A percentile compares a stretch with the other conserved stretches of the same genome.
phyloP scores from a whole-genome alignment of 805 yeast genomes.

The Tetrapisispora namnaoensis region DNA sequence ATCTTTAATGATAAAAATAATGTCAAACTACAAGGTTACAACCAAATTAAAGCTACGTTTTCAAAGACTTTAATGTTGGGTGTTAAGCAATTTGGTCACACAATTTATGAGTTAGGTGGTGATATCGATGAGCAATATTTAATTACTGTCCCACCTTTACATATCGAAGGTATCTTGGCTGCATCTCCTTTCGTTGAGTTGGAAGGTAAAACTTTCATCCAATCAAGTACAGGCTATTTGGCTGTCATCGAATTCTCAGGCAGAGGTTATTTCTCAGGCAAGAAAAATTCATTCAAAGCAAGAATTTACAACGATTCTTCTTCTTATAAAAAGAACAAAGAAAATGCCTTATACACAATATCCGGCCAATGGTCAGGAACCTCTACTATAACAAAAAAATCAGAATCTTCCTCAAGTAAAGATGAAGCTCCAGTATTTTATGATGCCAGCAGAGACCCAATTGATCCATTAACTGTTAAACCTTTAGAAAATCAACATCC shows the following conservation, averaged over 20 bases:
- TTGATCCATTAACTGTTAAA: conserved; percentile 61
- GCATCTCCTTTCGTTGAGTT: conserved; percentile 91
- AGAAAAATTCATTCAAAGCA: conserved; percentile 88
- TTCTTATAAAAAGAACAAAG: conserved; percentile 37
- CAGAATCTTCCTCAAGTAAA: conserved; percentile 3
- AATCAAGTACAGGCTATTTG: conserved; percentile 72
- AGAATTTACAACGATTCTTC: conserved; percentile 51
- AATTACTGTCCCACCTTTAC: conserved; percentile 82
- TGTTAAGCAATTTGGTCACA: conserved; percentile 89
- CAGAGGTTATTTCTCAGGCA: conserved; percentile 88
- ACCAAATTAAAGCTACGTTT: conserved; percentile 76
- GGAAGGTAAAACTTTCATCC: conserved; percentile 79
- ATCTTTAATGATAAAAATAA: conserved; percentile 61
- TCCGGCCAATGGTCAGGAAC: conserved; percentile 88
- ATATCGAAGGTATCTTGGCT: conserved; percentile 82
- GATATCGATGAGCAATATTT: conserved; percentile 48
- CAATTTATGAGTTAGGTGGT: conserved; percentile 49
- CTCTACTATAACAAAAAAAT: conserved; percentile 47
- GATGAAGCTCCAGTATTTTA: conserved; percentile 38
- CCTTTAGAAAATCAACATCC: conserved; percentile 74
- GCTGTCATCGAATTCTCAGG: conserved; percentile 74
- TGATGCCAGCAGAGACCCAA: conserved; percentile 46
- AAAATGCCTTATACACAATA: conserved; percentile 69
- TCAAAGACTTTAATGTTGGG: conserved; percentile 61
- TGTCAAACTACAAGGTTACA: conserved; percentile 73